Percentiles rank a stretch among this genome's conserved stretches.
Evolutionary conservation across 2,329 filamentous ascomycete species (phyloP).

Genomic region (Diplocarpon rosae): DNA sequence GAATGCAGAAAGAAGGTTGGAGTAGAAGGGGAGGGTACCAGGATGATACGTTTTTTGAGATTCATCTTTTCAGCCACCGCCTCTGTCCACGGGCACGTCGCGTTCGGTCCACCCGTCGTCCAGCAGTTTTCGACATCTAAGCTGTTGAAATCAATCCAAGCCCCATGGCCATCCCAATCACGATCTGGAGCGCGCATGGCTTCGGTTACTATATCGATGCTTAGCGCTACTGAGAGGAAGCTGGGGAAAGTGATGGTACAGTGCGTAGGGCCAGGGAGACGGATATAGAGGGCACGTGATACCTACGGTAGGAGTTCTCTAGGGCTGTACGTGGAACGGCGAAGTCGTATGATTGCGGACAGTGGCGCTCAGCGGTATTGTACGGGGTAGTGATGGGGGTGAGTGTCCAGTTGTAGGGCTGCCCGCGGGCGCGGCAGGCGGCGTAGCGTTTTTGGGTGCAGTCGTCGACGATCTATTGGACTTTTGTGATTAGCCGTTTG

Average conservation of each 20-base stretch:
- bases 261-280: too few relatives aligned
- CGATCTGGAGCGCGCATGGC: conserved; percentile 18
- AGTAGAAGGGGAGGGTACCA: conserved; percentile 11
- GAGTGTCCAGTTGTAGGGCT: conserved; percentile 49
- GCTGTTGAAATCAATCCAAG: conserved; percentile 53
- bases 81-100: conserved; percentile 45
- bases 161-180: conserved; percentile 25
- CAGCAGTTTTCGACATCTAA: conserved; percentile 47
- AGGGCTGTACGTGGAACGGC: conserved; percentile 48
- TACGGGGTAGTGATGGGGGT: conserved; percentile 34
- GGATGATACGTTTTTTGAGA: conserved; percentile 35
- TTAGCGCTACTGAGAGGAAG: too few relatives aligned
- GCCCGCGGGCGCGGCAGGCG: conserved; percentile 42
- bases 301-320: conserved; percentile 43
- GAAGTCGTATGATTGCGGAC: conserved; percentile 39
- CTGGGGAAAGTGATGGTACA: too few relatives aligned
- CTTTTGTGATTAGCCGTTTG: conserved; percentile 33
- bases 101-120: conserved; percentile 43
- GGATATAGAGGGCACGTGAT: not conserved
- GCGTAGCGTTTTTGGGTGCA: conserved; percentile 40
- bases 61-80: conserved; percentile 27
- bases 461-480: conserved; percentile 47
- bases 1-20: too few relatives aligned
- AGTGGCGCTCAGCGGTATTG: conserved; percentile 34
- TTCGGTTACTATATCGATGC: conserved; percentile 25